A percentile compares a stretch with the other conserved stretches of the same genome.
These are phyloP conservation scores for Penicillium brevicompactum DNA, from an alignment of 2,329 filamentous ascomycete species.

Conservation along the genomic window DNA sequence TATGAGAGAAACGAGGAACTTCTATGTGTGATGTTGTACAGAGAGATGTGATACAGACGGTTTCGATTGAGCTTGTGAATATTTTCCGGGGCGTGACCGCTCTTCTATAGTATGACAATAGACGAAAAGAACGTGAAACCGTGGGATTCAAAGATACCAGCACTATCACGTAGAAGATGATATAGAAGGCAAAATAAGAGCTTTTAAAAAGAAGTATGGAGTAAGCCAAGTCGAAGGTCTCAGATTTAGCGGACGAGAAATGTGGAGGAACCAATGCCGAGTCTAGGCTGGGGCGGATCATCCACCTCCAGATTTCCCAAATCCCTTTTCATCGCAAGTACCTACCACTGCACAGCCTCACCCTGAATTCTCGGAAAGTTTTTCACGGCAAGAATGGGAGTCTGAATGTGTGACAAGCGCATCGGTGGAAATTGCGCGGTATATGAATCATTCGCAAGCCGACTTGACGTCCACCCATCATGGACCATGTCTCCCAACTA, in stretches of 20 bases:
- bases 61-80: constrained; percentile 13
- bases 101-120: background rate
- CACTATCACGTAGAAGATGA: no score
- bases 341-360: no score
- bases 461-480: constrained; percentile 26
- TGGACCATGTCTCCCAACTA: constrained; percentile 36
- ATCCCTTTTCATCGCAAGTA: background rate
- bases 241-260: background rate
- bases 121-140: background rate
- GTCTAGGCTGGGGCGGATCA: constrained; percentile 24
- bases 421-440: constrained; percentile 9
- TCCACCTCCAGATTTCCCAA: constrained; percentile 22
- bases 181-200: no score
- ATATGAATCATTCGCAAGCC: constrained; percentile 14
- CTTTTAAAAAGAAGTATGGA: no score
- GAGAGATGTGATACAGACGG: constrained; percentile 8
- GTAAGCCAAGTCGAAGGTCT: background rate
- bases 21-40: constrained; percentile 4
- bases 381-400: constrained; percentile 20
- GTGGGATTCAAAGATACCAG: background rate
- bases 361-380: background rate
- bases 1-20: background rate
- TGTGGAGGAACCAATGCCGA: constrained; percentile 14
- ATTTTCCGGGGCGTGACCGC: background rate
- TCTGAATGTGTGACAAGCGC: constrained; percentile 3